Conservation (phyloP, 345 rosid species). For the Murraya koenigii region DNA sequence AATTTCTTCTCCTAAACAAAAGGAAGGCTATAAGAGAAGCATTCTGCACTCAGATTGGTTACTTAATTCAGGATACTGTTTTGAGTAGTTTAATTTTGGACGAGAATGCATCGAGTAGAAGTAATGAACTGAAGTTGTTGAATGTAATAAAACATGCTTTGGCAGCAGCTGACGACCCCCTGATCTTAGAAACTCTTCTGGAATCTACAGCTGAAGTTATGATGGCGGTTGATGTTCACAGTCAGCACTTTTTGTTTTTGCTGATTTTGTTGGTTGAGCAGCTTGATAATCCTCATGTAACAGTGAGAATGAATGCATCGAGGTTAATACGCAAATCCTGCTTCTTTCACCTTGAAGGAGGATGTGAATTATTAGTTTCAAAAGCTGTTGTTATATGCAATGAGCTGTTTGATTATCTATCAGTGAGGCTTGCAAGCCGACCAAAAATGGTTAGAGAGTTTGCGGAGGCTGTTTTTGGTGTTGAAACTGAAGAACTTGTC, state of each 20-base stretch:
- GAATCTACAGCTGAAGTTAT: constrained; percentile 76
- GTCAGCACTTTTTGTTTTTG: constrained; percentile 61
- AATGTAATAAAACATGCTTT: constrained; percentile 57
- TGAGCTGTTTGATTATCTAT: constrained; percentile 65
- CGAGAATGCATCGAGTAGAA: constrained; percentile 34
- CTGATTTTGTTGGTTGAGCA: constrained; percentile 81
- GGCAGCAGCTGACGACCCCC: constrained; percentile 56
- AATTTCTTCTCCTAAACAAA: constrained; percentile 59
- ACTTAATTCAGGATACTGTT: constrained; percentile 49
- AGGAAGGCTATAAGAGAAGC: constrained; percentile 76
- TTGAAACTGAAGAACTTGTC: constrained; percentile 67
- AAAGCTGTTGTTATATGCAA: constrained; percentile 56
- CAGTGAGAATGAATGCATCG: constrained; percentile 67
- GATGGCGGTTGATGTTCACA: constrained; percentile 60
- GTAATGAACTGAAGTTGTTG: constrained; percentile 49
- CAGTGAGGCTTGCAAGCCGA: constrained; percentile 56
- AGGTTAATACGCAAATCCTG: constrained; percentile 70
- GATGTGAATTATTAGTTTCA: constrained; percentile 55
- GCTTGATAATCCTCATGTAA: constrained; percentile 70
- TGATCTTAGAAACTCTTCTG: constrained; percentile 70
- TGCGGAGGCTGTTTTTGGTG: constrained; percentile 85
- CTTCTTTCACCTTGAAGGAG: constrained; percentile 74
- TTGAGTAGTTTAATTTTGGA: constrained; percentile 51
- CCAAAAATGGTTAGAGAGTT: constrained; percentile 75
- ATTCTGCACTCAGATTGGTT: constrained; percentile 74